Conservation (phyloP, 257 asterid genomes). For the Oldenlandia corymbosa region DNA sequence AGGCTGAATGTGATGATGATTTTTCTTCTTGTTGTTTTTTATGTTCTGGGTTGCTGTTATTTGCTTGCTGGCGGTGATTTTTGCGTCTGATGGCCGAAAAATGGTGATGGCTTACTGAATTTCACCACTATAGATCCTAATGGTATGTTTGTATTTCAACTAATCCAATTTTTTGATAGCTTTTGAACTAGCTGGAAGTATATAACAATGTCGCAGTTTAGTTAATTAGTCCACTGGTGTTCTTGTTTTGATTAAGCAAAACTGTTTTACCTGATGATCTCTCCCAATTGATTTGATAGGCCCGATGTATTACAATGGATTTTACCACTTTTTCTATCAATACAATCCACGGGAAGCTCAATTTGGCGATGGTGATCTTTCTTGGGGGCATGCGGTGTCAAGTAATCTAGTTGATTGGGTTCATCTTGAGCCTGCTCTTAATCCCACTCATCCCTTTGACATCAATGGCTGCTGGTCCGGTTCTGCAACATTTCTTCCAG, state of each 20-base stretch:
- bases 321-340: slow-evolving; percentile 82
- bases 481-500: slow-evolving; percentile 69
- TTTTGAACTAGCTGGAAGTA: too few relatives aligned
- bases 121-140: slow-evolving; percentile 27
- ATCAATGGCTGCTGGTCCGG: slow-evolving; percentile 71
- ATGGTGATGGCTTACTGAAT: slow-evolving; percentile 8
- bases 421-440: slow-evolving; percentile 47
- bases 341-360: slow-evolving; percentile 73
- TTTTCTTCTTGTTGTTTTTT: not conserved
- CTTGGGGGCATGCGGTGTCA: slow-evolving; percentile 87
- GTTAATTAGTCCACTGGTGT: too few relatives aligned
- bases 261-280: too few relatives aligned
- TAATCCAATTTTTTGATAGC: too few relatives aligned
- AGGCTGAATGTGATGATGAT: too few relatives aligned
- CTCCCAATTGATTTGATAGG: slow-evolving; percentile 38
- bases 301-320: slow-evolving; percentile 73
- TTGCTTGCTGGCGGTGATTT: too few relatives aligned
- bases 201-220: too few relatives aligned
- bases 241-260: too few relatives aligned
- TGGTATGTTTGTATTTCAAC: slow-evolving; percentile 19
- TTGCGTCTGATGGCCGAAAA: slow-evolving; percentile 1
- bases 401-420: slow-evolving; percentile 66
- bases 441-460: slow-evolving; percentile 62
- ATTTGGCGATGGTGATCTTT: slow-evolving; percentile 46
- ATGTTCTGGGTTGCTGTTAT: not conserved